Evolutionary conservation across 352 stramenopile species (phyloP), one percentile per base, ranked within the genome.

Genomic region (Globisporangium megalacanthum): DNA sequence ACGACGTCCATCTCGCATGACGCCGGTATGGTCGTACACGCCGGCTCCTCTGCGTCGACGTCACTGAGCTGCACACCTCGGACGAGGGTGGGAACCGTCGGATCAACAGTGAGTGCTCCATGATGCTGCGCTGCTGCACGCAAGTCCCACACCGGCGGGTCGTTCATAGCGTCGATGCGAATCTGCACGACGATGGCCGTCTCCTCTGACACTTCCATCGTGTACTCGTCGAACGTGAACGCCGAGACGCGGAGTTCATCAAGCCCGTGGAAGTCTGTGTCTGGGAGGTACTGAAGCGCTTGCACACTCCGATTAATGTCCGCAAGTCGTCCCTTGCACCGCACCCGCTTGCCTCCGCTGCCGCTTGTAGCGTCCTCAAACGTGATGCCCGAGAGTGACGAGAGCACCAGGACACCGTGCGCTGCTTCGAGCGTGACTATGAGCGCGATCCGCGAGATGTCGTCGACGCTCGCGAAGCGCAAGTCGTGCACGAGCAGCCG

Each of bases 1-100:
- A 76, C 73, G 9, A 90, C 49, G 54, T 90, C 79, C 62, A 84
- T 75, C n/a, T 62, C 49, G 44, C 77, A 86, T 9, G 47, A 52
- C 20, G 75, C 57, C 6, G 64, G 29, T 2, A 4, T 36, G n/a
- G 9, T 17, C 11, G 3, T 14, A 29, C 35, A 52, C 8, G 36
- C 44, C 25, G 52, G 3, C 4, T 60, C 52, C 10, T 17, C 39
- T 13, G 72, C 46, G 49, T 92, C 79, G 13, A 79, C 65, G 54
- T 92, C 82, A 3, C 55, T 19, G 46, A 92, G 69, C 6, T 51
- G 62, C 17, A 89, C 54, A n/a, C 71, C 70, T 6, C 46, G 25
- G 36, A 89, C 63, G 1, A 61, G 50, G 8, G 67, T 77, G 31
- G 64, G 54, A 14, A 39, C 29, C 17, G 31, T 19, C n/a, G 45